These are phyloP conservation scores for Elaphomyces granulatus DNA, from an alignment of 495 filamentous ascomycete species.

Conservation along the genomic window DNA sequence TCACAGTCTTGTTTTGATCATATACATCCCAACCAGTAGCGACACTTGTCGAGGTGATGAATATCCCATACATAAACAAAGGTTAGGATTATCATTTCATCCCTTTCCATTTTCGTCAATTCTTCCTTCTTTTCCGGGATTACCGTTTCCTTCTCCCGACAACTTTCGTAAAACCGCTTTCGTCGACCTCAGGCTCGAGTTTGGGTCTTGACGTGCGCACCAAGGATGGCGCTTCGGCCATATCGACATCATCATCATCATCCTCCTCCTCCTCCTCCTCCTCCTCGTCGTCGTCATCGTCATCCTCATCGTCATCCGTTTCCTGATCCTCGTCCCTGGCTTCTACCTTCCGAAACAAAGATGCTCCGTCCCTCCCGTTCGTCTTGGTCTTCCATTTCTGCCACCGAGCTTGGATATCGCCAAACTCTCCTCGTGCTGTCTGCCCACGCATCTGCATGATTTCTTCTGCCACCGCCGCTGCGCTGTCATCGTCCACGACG, in stretches of 20 bases:
- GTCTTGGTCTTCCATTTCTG: constrained; percentile 45
- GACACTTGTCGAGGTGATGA: too few relatives aligned
- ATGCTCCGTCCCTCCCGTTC: constrained; percentile 37
- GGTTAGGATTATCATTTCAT: constrained; percentile 4
- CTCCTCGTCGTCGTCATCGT: constrained; percentile 30
- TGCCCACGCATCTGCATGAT: constrained; percentile 53
- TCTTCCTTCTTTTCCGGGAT: not conserved
- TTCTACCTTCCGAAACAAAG: constrained; percentile 44
- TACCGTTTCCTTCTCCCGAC: constrained; percentile 49
- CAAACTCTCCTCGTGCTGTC: constrained; percentile 49
- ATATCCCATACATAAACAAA: too few relatives aligned
- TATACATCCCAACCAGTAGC: too few relatives aligned
- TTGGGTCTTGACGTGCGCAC: constrained; percentile 37
- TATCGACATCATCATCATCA: constrained; percentile 42
- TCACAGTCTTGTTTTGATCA: too few relatives aligned
- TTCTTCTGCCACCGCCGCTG: constrained; percentile 52
- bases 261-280: constrained; percentile 33
- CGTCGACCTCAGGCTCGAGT: constrained; percentile 65
- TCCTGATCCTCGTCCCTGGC: constrained; percentile 31
- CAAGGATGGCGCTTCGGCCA: constrained; percentile 4
- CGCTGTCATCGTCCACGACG: constrained; percentile 77
- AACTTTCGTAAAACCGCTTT: constrained; percentile 90
- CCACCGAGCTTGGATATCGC: constrained; percentile 52
- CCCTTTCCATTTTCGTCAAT: constrained; percentile 7
- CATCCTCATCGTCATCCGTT: constrained; percentile 13